phyloP scores from a whole-genome alignment of 2,329 filamentous ascomycete genomes.

The Fusarium anthophilum region DNA sequence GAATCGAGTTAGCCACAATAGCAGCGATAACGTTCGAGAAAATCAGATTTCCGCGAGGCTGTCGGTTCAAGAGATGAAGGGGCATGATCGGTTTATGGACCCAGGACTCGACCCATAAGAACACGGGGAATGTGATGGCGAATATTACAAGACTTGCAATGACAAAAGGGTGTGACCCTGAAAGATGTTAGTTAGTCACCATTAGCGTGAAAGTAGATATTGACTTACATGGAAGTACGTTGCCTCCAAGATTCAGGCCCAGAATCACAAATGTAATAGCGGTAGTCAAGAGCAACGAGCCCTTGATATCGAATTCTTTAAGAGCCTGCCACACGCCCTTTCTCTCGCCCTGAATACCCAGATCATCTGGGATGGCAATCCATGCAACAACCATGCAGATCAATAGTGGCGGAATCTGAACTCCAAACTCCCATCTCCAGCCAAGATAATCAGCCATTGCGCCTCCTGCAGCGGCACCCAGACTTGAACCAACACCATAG shows the following conservation, averaged over 20 bases:
- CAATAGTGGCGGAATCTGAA: constrained; percentile 65
- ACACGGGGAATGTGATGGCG: constrained; percentile 57
- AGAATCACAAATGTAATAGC: constrained; percentile 68
- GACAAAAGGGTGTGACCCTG: constrained; percentile 68
- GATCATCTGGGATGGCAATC: constrained; percentile 59
- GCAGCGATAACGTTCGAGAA: constrained; percentile 63
- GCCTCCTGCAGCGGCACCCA: constrained; percentile 76
- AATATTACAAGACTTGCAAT: constrained; percentile 61
- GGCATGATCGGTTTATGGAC: constrained; percentile 69
- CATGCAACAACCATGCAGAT: constrained; percentile 57
- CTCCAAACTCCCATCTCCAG: constrained; percentile 77
- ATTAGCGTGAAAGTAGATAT: background rate
- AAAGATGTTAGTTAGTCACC: constrained; percentile 22
- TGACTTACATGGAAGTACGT: constrained; percentile 65
- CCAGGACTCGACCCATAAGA: constrained; percentile 61
- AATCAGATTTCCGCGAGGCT: constrained; percentile 67
- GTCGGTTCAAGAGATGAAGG: constrained; percentile 58
- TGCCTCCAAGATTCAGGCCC: constrained; percentile 70
- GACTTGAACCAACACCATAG: constrained; percentile 66
- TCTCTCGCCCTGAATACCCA: constrained; percentile 59
- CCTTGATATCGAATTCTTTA: constrained; percentile 65
- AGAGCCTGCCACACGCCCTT: constrained; percentile 59
- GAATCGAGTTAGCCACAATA: constrained; percentile 63
- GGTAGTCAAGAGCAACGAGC: constrained; percentile 62
- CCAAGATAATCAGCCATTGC: constrained; percentile 75